Evolutionary conservation across 768 basidiomycete species (phyloP), one percentile per base, ranked within the genome.

Genomic region (Lactifluus subvellereus): DNA sequence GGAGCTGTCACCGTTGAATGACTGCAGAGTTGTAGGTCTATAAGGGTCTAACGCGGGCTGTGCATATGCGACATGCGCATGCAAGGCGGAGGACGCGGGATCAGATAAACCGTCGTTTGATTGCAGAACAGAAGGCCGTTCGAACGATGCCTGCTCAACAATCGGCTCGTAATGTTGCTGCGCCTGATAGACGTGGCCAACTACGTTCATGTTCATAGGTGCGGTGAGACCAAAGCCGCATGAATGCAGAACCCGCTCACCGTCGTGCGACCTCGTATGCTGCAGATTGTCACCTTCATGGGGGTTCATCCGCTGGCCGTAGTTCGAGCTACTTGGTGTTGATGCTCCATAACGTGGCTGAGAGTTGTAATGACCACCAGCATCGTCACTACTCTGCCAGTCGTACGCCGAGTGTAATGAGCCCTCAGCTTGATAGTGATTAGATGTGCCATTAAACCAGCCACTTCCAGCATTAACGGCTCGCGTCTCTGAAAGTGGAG

Each of bases 41-140:
- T 60, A 64, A 37, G 54, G 54, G 49, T 60, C 58, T 14, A 33
- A 50, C 37, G 45, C 8, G 20, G 59, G 33, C 27, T 50, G 58
- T 50, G 54, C 59, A 42, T 60, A 58, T 32, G 54, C 42, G 5
- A n/a, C 58, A 64, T 11, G 63, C 35, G 54, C 14, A 51, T 60
- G 54, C 54, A 59, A 59, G 32, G 62, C 6, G 32, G 57, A 45
- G 43, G 59, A 51, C 38, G 59, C 40, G 33, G 47, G 5, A 45
- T 51, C n/a, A 10, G 38, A 35, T 2, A 30, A 55, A 42, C 42
- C 33, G 22, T 18, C 40, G 49, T n/a, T 55, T 4, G 58, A 43
- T 18, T 55, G 62, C 32, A 33, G 20, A 27, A 47, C 4, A 22
- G 48, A 45, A 18, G 47, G 4, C 4, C 5, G 62, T 32, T 64